Evolutionary conservation across 163 green algal species (phyloP).

Genomic region (Scenedesmus sp.): DNA sequence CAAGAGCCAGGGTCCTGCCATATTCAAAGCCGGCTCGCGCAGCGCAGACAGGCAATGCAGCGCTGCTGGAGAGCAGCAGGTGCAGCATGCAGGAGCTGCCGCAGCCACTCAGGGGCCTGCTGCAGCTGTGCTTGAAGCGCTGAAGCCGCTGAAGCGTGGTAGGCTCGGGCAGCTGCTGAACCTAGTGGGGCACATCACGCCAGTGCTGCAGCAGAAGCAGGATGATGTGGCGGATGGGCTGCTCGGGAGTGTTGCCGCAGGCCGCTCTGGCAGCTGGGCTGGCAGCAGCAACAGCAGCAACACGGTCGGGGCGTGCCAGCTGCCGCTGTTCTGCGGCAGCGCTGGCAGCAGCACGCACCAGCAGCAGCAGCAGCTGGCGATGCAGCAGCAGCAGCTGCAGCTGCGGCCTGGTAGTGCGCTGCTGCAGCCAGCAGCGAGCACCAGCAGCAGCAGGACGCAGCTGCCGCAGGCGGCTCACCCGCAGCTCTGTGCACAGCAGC

Average conservation of each 20-base stretch:
- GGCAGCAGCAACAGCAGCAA: conserved; percentile 39
- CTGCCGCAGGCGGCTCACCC: neutral
- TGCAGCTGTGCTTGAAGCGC: neutral
- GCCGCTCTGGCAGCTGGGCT: neutral
- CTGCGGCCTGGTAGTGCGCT: neutral
- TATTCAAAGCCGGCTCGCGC: neutral
- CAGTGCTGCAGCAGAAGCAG: conserved; percentile 36
- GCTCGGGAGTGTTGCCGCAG: neutral
- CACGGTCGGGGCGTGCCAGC: neutral
- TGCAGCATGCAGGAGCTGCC: neutral
- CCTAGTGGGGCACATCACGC: neutral
- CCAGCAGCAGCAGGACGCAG: conserved; percentile 1
- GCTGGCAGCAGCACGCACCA: neutral
- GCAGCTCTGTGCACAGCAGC: neutral
- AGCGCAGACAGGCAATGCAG: neutral
- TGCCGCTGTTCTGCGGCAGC: conserved; percentile 32
- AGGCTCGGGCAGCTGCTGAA: conserved; percentile 3
- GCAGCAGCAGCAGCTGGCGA: neutral
- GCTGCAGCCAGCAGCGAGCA: neutral
- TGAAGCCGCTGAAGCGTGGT: neutral
- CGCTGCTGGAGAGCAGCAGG: neutral
- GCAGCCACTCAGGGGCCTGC: neutral
- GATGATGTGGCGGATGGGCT: neutral
- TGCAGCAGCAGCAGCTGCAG: conserved; percentile 22
- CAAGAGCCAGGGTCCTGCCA: conserved; percentile 29